These are phyloP conservation scores for Paraphoma chrysanthemicola DNA, from an alignment of 2,329 filamentous ascomycete genomes.

Conservation along the genomic window DNA sequence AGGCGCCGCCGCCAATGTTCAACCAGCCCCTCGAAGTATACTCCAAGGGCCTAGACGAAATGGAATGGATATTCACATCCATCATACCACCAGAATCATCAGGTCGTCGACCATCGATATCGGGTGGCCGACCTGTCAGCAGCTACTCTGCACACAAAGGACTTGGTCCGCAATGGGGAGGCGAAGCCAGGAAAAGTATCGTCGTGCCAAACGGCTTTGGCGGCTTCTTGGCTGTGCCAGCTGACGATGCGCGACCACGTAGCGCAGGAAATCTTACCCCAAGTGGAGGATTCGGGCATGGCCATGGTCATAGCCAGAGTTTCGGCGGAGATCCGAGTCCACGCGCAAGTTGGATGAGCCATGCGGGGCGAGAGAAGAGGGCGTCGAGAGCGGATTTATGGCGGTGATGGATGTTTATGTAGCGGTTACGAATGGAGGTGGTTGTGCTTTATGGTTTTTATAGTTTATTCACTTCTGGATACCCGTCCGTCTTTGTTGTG, in stretches of 20 bases:
- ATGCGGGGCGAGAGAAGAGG: constrained; percentile 40
- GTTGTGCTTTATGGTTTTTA: neutral
- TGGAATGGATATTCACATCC: constrained; percentile 72
- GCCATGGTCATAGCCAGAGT: constrained; percentile 34
- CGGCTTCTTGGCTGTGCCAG: constrained; percentile 69
- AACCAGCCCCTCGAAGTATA: constrained; percentile 68
- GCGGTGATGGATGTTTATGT: constrained; percentile 26
- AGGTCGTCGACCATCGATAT: constrained; percentile 49
- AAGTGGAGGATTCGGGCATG: constrained; percentile 30
- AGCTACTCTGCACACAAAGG: constrained; percentile 55
- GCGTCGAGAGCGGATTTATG: constrained; percentile 45
- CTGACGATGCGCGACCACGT: constrained; percentile 40
- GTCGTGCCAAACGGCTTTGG: constrained; percentile 73
- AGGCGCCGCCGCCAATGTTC: constrained; percentile 51
- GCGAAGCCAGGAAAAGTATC: constrained; percentile 65
- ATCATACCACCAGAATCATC: constrained; percentile 60
- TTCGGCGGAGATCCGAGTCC: constrained; percentile 22
- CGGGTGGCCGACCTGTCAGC: constrained; percentile 53
- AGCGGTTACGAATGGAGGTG: too few species aligned
- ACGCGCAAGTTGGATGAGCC: constrained; percentile 42
- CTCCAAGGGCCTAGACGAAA: constrained; percentile 70
- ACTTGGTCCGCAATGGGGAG: constrained; percentile 64
- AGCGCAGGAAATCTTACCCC: constrained; percentile 40
- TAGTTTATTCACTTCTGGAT: constrained; percentile 10
- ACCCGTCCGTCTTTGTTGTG: constrained; percentile 12